A percentile compares a stretch with the other conserved stretches of the same genome.
Evolutionary conservation across 129 eudicot species (phyloP).

Genomic region (Flaveria linearis): DNA sequence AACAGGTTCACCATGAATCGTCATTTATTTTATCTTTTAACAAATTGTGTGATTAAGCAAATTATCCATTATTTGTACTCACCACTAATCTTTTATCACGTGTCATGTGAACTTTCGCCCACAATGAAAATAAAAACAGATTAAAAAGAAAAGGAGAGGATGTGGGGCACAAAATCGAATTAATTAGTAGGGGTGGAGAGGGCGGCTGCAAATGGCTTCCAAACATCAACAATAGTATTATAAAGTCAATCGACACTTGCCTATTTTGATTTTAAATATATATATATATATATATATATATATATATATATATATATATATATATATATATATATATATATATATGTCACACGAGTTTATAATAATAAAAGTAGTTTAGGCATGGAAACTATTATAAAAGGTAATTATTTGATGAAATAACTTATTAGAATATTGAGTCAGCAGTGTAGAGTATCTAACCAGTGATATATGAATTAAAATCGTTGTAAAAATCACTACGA

Average conservation of each 20-base stretch:
- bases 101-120: not conserved
- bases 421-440: no score
- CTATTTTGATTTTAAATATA: not conserved
- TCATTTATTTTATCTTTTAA: not conserved
- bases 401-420: no score
- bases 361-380: no score
- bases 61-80: not conserved
- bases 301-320: no score
- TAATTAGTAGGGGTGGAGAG: constrained; percentile 29
- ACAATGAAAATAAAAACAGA: not conserved
- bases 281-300: no score
- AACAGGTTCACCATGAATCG: not conserved
- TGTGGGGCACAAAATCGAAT: constrained; percentile 38
- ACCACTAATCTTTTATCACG: constrained; percentile 9
- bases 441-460: no score
- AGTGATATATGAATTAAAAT: no score
- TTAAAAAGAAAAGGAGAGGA: constrained; percentile 5
- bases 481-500: no score
- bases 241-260: constrained; percentile 17
- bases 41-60: not conserved
- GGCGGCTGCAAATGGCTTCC: constrained; percentile 38
- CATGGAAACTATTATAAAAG: no score
- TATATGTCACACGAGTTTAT: no score
- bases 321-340: no score
- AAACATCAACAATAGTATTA: constrained; percentile 15